Base-by-base conservation (phyloP, 2,329 filamentous ascomycete species). In the Nigrospora oryzae region DNA sequence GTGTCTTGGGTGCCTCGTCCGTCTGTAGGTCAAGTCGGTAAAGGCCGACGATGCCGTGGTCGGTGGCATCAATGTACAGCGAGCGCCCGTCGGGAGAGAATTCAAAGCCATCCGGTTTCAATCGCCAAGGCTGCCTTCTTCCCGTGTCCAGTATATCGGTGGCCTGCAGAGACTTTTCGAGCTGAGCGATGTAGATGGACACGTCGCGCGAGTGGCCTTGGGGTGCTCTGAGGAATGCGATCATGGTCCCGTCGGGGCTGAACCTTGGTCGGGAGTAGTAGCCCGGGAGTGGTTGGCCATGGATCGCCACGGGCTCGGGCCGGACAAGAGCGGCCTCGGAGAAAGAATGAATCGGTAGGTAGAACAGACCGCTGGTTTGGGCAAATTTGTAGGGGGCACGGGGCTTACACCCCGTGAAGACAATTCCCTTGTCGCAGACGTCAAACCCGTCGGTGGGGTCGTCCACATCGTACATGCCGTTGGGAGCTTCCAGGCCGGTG, bases 211-310 rank as follows among this genome's bases (percentile, higher is more conserved):
- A 46, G 30, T 58, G 53, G 3, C 47, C 45, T 5, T 52, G 46
- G 1, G 56, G 50, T 7, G 53, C 34, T 23, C 61, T 56, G 15
- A 67, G 40, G 40, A 68, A 70, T 3, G 57, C 62, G 10, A 70
- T 49, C 38, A 56, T 54, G 14, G 56, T 53, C 3, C 60, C 65
- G 43, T 69, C 61, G 1, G 65, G 63, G 3, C 63, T 63, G 48
- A 68, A 63, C 7, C 61, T 55, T 11, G 66, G 62, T 33, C 61
- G 56, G 23, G 40, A 40, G 35, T 47, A 48, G 13, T 41, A 17
- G 3, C 53, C 47, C n/a, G 33, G 13, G 10, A 45, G 30, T 14
- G 44, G 23, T 8, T 37, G 36, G 11, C 38, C 44, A 28, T 52
- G 54, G 15, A 55, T 39, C 15, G 48, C 39, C 28, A 68, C 56